A percentile compares a stretch with the other conserved stretches of the same genome.
Conservation (phyloP, 2,329 filamentous ascomycete species). For the Paecilomyces formosus region DNA sequence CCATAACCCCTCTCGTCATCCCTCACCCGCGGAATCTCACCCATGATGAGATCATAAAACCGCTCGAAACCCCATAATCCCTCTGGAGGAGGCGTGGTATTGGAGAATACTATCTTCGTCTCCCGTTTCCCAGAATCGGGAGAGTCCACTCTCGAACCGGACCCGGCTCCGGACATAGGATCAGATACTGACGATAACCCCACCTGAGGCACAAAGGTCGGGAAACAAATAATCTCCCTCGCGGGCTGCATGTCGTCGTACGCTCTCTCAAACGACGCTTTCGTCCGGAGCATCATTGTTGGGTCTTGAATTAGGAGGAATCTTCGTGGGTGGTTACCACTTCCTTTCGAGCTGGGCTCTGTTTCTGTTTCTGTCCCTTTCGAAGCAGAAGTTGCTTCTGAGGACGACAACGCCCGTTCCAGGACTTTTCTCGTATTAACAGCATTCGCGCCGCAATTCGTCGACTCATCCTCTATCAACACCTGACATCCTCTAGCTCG, state of each 20-base stretch:
- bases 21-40: constrained; percentile 37
- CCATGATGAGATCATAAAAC: constrained; percentile 36
- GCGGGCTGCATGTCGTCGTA: constrained; percentile 17
- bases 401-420: neutral
- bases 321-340: constrained; percentile 1
- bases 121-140: neutral
- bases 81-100: constrained; percentile 1
- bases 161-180: too few relatives aligned
- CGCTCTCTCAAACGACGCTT: constrained; percentile 33
- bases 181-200: neutral
- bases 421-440: neutral
- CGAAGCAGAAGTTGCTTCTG: neutral
- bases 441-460: neutral
- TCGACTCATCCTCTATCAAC: neutral
- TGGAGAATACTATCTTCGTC: neutral
- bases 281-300: constrained; percentile 38
- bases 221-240: neutral
- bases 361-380: neutral
- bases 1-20: constrained; percentile 39
- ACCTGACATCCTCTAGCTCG: neutral
- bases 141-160: too few relatives aligned
- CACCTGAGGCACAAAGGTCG: neutral
- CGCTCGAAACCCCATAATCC: constrained; percentile 31
- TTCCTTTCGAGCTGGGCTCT: too few relatives aligned
- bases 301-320: constrained; percentile 39